Conservation (phyloP, 768 basidiomycete genomes). For the Calocera viscosa region DNA sequence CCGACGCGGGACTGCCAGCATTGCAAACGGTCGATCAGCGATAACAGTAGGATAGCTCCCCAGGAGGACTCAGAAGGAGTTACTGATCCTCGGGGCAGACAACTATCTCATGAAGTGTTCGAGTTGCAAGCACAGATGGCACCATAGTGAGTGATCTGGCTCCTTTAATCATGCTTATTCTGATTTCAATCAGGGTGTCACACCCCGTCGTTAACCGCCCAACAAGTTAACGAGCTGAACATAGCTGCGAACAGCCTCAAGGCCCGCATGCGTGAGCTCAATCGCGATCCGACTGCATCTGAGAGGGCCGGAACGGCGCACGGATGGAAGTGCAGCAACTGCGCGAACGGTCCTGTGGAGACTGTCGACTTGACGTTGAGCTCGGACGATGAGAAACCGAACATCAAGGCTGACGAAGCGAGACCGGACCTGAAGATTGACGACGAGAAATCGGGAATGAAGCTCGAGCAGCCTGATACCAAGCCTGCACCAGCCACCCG, state of each 20-base stretch:
- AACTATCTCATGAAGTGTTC: background rate
- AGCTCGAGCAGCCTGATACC: background rate
- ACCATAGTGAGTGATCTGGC: background rate
- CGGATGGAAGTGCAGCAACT: conserved; percentile 1
- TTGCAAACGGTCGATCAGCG: background rate
- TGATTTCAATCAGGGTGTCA: background rate
- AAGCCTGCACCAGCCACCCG: background rate
- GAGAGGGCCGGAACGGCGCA: background rate
- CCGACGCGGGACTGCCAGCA: background rate
- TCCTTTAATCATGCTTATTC: background rate
- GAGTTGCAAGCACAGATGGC: background rate
- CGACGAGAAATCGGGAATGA: background rate
- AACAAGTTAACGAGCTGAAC: background rate
- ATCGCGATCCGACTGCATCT: background rate
- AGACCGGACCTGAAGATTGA: background rate
- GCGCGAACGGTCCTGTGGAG: background rate
- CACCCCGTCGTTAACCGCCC: background rate
- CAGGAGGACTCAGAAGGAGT: no score
- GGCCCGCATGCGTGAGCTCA: background rate
- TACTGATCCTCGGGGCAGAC: background rate
- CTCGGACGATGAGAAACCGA: background rate
- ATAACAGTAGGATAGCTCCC: background rate
- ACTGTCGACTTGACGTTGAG: background rate
- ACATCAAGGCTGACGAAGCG: background rate
- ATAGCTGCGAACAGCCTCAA: background rate